A percentile compares a stretch with the other conserved stretches of the same genome.
Conservation (phyloP, 176 grass and related monocot genomes). For the Poa annua region DNA sequence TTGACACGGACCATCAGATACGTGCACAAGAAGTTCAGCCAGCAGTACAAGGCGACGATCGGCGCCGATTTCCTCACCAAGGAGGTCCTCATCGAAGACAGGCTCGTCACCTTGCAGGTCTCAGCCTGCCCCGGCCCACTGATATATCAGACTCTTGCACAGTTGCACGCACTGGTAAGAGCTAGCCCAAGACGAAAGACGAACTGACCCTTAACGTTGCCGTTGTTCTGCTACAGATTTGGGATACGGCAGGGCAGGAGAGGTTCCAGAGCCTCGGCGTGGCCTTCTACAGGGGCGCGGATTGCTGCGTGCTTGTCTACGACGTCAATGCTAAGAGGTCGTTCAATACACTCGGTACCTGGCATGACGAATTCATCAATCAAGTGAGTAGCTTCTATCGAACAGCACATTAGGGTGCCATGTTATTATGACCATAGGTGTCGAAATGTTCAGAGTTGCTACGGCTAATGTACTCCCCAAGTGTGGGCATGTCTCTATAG, state of each 20-base stretch:
- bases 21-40: constrained; percentile 93
- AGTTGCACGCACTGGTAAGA: too few species aligned
- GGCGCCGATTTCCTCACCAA: constrained; percentile 98
- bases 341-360: constrained; percentile 80
- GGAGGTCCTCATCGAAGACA: constrained; percentile 86
- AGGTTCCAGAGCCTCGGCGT: constrained; percentile 98
- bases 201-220: background rate
- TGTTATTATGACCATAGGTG: too few species aligned
- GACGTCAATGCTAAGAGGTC: constrained; percentile 85
- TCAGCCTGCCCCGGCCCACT: background rate
- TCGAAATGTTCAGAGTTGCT: too few species aligned
- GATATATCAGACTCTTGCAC: too few species aligned
- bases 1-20: constrained; percentile 65
- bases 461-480: too few species aligned
- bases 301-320: constrained; percentile 93
- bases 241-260: constrained; percentile 99
- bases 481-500: too few species aligned
- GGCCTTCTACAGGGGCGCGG: constrained; percentile 93
- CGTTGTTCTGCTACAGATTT: constrained; percentile 58
- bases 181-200: too few species aligned
- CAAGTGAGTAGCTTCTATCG: constrained; percentile 42
- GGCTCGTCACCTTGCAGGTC: constrained; percentile 94
- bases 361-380: constrained; percentile 94
- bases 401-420: too few species aligned
- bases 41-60: constrained; percentile 97